Evolutionary conservation across 2,329 filamentous ascomycete species (phyloP), one percentile per base, ranked within the genome.

Genomic region (Biscogniauxia marginata): DNA sequence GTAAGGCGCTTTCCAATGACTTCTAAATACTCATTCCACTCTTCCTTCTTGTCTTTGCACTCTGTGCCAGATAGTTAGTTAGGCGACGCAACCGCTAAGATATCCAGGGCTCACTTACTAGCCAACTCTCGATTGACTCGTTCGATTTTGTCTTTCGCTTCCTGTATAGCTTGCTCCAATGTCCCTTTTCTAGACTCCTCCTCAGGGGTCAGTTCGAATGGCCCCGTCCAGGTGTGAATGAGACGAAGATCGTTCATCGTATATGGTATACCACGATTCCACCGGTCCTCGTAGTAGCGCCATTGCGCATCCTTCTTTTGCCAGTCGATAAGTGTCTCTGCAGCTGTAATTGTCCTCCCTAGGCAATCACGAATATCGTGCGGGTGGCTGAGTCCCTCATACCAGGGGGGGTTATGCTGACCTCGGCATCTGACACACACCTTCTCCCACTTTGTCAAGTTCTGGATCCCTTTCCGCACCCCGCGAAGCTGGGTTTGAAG

Each of bases 211-310:
- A 73, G 65, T 21, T 71, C 58, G 23, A 67, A 71, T n/a, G 77
- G 74, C 1, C 74, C 75, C 34, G 55, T 71, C 72, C 54, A 76
- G 70, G 59, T 77, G 69, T 46, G 76, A 69, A 63, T 74, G 71
- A 64, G 56, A 16, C 61, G 63, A 18, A 71, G 62, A 48, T 70
- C 70, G 18, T 66, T 60, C 49, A 70, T 67, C 25, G 59, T 68
- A 20, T 67, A 65, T 6, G 60, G 53, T 7, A 46, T 52, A 8
- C 53, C 63, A 16, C 55, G 50, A 22, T 54, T 52, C 58, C 65
- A 65, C 13, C 55, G 58, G 1, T 61, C 46, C 30, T 66, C 52
- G 52, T 63, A 61, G 20, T 64, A 50, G 34, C 69, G 67, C 67
- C 67, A 69, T 46, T 70, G 68, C 7, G 64, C 65, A 30, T 64